These are phyloP conservation scores for Pelargonium exstipulatum DNA, from an alignment of 441 rosid species.

Conservation along the genomic window DNA sequence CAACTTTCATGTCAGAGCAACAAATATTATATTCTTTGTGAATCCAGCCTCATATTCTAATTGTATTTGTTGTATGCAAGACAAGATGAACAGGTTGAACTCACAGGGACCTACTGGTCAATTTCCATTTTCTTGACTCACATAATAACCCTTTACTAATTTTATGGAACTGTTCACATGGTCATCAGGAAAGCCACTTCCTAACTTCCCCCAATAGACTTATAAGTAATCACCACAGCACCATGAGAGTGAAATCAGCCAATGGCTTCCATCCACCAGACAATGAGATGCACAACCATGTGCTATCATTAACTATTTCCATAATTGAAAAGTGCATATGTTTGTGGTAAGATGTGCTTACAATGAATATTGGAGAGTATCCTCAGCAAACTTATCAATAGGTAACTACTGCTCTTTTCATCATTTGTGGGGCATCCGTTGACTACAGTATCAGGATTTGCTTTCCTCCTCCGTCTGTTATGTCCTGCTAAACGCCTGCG, in stretches of 20 bases:
- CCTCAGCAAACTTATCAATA: conserved; percentile 37
- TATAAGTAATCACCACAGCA: not conserved
- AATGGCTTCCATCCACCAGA: conserved; percentile 6
- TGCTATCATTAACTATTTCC: not conserved
- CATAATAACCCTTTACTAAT: not conserved
- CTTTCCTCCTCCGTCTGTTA: conserved; percentile 43
- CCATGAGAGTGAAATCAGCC: conserved; percentile 12
- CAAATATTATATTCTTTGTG: no score
- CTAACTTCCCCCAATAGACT: not conserved
- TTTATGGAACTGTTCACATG: not conserved
- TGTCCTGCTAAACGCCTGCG: conserved; percentile 53
- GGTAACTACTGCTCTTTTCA: conserved; percentile 31
- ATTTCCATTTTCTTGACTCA: no score
- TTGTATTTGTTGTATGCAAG: no score
- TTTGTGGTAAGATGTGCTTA: conserved; percentile 24
- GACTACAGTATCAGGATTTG: conserved; percentile 32
- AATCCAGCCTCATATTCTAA: no score
- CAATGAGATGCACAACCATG: conserved; percentile 10
- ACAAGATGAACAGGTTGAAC: no score
- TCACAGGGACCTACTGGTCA: no score
- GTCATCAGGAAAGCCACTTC: not conserved
- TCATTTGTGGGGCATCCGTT: conserved; percentile 26
- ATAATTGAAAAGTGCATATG: conserved; percentile 3
- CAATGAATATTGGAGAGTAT: conserved; percentile 43
- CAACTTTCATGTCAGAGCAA: no score